Conservation (phyloP, 345 rosid species). For the Gossypium anomalum region DNA sequence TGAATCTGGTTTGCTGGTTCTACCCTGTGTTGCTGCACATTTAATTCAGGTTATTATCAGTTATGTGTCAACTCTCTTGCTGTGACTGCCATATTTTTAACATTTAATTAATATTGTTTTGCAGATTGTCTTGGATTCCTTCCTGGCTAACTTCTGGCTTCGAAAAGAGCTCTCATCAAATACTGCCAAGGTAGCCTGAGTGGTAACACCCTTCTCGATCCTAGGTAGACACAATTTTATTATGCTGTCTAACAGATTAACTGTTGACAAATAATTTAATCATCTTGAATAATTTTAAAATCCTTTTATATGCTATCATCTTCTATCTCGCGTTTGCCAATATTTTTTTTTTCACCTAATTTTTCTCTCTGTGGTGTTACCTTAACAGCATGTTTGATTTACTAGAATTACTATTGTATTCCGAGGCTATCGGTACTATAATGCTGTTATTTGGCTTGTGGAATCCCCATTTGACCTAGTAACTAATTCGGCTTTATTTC, state of each 20-base stretch:
- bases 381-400: not conserved
- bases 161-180: slow-evolving; percentile 32
- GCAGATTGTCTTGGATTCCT: slow-evolving; percentile 61
- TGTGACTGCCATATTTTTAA: slow-evolving; percentile 2
- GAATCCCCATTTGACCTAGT: no score
- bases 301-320: not conserved
- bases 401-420: not conserved
- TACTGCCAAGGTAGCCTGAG: slow-evolving; percentile 38
- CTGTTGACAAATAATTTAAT: not conserved
- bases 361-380: not conserved
- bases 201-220: not conserved
- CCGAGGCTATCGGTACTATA: not conserved
- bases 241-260: not conserved
- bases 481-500: not conserved
- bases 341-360: not conserved
- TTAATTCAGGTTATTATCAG: slow-evolving; percentile 53
- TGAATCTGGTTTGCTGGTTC: slow-evolving; percentile 77
- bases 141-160: slow-evolving; percentile 53
- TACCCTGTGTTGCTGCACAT: slow-evolving; percentile 95
- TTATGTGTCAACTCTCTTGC: not conserved
- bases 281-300: not conserved
- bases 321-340: not conserved
- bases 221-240: not conserved
- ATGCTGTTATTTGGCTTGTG: not conserved
- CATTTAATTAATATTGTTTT: not conserved